phyloP scores from a whole-genome alignment of 2,329 filamentous ascomycete species.

The Exophiala bonariae region DNA sequence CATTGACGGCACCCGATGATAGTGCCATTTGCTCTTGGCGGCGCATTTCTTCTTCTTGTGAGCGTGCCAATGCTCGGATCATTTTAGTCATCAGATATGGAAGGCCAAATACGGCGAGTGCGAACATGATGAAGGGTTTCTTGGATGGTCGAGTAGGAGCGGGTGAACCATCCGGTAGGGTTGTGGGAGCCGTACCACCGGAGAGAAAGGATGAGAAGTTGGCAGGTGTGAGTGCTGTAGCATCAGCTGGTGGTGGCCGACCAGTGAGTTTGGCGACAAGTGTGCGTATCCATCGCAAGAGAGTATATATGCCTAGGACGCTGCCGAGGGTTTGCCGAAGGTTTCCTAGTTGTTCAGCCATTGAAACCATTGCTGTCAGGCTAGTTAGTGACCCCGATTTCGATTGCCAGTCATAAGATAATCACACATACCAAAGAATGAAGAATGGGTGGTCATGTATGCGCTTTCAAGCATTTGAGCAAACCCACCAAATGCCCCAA shows the following conservation, averaged over 20 bases:
- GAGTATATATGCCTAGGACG: conserved; percentile 89
- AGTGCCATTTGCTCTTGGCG: conserved; percentile 51
- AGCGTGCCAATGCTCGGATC: conserved; percentile 78
- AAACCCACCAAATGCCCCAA: conserved; percentile 94
- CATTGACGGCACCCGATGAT: conserved; percentile 49
- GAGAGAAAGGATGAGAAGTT: conserved; percentile 90
- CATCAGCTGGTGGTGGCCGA: conserved; percentile 83
- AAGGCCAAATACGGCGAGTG: conserved; percentile 89
- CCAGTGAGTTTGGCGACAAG: conserved; percentile 90
- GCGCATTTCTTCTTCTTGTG: conserved; percentile 74
- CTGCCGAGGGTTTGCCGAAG: conserved; percentile 91
- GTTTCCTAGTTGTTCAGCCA: conserved; percentile 95
- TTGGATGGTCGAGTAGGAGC: conserved; percentile 74
- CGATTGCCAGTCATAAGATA: not conserved
- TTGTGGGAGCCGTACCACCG: conserved; percentile 50
- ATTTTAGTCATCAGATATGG: conserved; percentile 97
- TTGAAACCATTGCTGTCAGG: conserved; percentile 84
- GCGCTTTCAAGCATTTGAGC: conserved; percentile 99
- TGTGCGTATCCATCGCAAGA: conserved; percentile 92
- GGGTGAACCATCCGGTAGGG: conserved; percentile 65
- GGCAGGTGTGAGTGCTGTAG: conserved; percentile 80
- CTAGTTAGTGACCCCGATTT: conserved; percentile 22
- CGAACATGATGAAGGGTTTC: conserved; percentile 95
- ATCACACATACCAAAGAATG: conserved; percentile 82
- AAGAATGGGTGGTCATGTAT: conserved; percentile 98